These are phyloP conservation scores for Cryphonectria parasitica DNA, from an alignment of 2,329 filamentous ascomycete species.

Conservation along the genomic window DNA sequence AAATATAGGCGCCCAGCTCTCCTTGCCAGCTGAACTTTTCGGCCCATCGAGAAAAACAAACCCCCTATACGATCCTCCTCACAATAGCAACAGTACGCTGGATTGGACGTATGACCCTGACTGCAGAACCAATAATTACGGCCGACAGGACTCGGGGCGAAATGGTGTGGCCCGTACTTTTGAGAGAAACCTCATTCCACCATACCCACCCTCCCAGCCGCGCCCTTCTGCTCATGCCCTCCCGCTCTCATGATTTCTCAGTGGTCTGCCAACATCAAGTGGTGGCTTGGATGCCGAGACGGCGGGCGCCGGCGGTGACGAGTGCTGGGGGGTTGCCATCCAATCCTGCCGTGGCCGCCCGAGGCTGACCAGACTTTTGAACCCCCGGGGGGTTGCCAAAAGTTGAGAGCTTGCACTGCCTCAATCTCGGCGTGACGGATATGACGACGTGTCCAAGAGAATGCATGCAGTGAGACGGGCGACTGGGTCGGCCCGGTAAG, in stretches of 20 bases:
- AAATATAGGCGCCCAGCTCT: not conserved
- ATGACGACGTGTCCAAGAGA: not conserved
- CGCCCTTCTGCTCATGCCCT: not conserved
- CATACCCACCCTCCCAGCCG: not conserved
- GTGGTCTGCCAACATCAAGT: not conserved
- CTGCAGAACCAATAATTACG: not conserved
- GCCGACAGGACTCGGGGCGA: not conserved
- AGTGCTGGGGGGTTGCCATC: not conserved
- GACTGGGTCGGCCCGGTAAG: slow-evolving; percentile 2
- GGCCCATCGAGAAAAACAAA: not conserved
- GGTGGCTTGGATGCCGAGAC: not conserved
- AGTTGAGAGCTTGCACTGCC: not conserved
- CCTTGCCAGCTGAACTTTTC: not conserved
- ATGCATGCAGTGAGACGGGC: slow-evolving; percentile 3
- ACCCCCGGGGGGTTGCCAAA: no score
- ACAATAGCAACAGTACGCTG: not conserved
- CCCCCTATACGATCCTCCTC: not conserved
- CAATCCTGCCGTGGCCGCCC: not conserved
- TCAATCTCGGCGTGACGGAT: not conserved
- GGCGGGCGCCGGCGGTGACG: slow-evolving; percentile 1
- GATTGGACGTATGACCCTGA: not conserved
- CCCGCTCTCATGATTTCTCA: not conserved
- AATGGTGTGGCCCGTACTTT: not conserved
- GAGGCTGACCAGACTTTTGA: not conserved
- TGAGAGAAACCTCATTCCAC: not conserved